Conservation (phyloP, 202 grass and related monocot genomes). For the Schoenoplectus tabernaemontani region DNA sequence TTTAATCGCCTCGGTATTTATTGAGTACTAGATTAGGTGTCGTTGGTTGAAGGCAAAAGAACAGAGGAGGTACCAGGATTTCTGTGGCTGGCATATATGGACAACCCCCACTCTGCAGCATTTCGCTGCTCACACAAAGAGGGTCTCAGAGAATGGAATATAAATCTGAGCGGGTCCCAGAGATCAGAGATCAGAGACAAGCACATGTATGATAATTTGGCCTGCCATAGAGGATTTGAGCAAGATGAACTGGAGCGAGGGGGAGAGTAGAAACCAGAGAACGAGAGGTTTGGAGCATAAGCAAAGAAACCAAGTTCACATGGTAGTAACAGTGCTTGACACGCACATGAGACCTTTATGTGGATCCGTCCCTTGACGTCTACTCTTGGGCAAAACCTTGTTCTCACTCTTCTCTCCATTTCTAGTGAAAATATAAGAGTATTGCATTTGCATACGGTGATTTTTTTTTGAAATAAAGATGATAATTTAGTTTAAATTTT, state of each 20-base stretch:
- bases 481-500: no score
- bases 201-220: neutral
- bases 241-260: neutral
- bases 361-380: constrained; percentile 8
- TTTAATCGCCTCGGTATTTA: neutral
- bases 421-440: neutral
- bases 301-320: constrained; percentile 22
- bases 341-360: constrained; percentile 14
- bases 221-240: neutral
- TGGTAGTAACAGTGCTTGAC: constrained; percentile 17
- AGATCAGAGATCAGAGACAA: neutral
- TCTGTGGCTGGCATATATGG: neutral
- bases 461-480: no score
- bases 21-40: neutral
- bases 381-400: constrained; percentile 12
- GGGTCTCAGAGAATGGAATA: neutral
- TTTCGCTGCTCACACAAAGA: neutral
- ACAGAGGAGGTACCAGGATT: neutral
- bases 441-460: neutral
- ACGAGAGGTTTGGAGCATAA: constrained; percentile 7
- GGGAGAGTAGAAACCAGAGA: neutral
- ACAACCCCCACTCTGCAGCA: neutral
- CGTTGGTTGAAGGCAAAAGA: neutral
- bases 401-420: neutral
- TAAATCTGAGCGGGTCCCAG: neutral